Conservation (phyloP, 352 stramenopile species). For the Blastocystis sp. region DNA sequence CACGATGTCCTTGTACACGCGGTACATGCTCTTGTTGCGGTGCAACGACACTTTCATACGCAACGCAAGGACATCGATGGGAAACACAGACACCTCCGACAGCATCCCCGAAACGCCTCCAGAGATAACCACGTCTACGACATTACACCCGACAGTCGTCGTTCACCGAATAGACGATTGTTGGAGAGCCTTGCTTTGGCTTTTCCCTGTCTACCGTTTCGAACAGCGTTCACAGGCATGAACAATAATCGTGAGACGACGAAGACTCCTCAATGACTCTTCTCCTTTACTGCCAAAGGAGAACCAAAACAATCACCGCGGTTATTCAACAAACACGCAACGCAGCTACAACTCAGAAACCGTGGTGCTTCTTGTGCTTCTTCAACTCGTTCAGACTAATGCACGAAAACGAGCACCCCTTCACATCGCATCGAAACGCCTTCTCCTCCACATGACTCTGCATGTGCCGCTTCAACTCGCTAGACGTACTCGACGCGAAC, state of each 20-base stretch:
- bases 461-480: slow-evolving; percentile 67
- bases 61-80: slow-evolving; percentile 38
- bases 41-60: slow-evolving; percentile 44
- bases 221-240: slow-evolving; percentile 35
- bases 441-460: slow-evolving; percentile 60
- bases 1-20: slow-evolving; percentile 13
- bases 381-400: slow-evolving; percentile 56
- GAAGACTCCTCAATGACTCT: slow-evolving; percentile 1
- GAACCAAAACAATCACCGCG: neutral
- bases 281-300: neutral
- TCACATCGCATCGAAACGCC: slow-evolving; percentile 62
- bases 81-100: slow-evolving; percentile 34
- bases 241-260: neutral
- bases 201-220: slow-evolving; percentile 1
- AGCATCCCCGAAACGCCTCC: slow-evolving; percentile 38
- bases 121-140: slow-evolving; percentile 9
- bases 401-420: slow-evolving; percentile 36
- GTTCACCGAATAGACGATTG: slow-evolving; percentile 38
- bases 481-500: slow-evolving; percentile 63
- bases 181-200: neutral
- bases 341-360: neutral
- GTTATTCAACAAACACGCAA: slow-evolving; percentile 16
- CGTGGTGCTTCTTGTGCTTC: slow-evolving; percentile 65
- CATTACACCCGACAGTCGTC: neutral
- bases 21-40: slow-evolving; percentile 15